Evolutionary conservation across 768 basidiomycete genomes (phyloP), one percentile per base, ranked within the genome.

Genomic region (Phallus indusiatus): DNA sequence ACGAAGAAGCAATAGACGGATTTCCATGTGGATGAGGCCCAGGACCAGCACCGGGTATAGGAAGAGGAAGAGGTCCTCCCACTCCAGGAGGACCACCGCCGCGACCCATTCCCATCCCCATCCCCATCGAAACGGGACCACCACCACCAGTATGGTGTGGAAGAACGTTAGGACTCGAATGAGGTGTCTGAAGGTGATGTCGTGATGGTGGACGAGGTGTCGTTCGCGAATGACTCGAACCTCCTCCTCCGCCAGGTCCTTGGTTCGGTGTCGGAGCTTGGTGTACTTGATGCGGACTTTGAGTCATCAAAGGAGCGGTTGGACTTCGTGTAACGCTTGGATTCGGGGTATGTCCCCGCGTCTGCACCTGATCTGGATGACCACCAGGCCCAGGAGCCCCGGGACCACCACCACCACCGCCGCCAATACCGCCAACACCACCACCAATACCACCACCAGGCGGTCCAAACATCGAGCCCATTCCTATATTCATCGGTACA

Each of bases 261-360:
- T 42, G 55, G 46, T 33, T 21, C 33, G 36, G 28, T 10, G 14
- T 33, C 33, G 7, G 56, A 10, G 48, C 57, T 21, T 24, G 57
- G 34, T 21, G 57, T 14, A 1, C 49, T 51, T 5, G 57, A 35
- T 4, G 18, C 47, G 16, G 49, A 35, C 11, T 34, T 21, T 28
- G 57, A 62, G 4, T 69, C 62, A 36, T 64, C 65, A 37, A 67
- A 12, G 14, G 70, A 10, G 42, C 14, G 14, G 42, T 12, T 42
- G 42, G 12, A 42, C 42, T n/a, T n/a, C n/a, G 42, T 4, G 12
- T 42, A 2, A n/a, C 42, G 9, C 12, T 42, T n/a, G 14, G 14
- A 42, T 42, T 42, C n/a, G 42, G 42, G 4, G 42, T 42, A 12
- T 42, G 42, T n/a, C 42, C 42, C n/a, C n/a, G 42, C 12, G 42